These are phyloP conservation scores for Solanum ossicruentum DNA, from an alignment of 257 asterid species.

Conservation along the genomic window DNA sequence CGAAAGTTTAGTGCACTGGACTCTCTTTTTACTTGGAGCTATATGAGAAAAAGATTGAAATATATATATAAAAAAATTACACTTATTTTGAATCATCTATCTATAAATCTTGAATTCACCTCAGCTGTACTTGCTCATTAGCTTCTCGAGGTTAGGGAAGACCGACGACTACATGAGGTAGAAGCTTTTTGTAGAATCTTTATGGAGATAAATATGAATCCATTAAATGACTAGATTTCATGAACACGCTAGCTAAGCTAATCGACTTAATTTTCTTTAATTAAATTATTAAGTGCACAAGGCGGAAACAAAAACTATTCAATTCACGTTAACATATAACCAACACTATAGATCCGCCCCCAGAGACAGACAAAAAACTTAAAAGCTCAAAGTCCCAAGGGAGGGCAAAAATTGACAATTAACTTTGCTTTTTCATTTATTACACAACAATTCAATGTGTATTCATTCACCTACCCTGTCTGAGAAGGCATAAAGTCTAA, in stretches of 20 bases:
- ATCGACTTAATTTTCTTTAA: background rate
- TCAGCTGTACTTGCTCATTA: too few species aligned
- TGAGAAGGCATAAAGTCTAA: background rate
- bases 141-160: too few species aligned
- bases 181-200: background rate
- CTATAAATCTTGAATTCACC: too few species aligned
- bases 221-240: background rate
- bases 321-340: background rate
- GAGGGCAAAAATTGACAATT: background rate
- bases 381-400: background rate
- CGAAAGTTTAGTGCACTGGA: too few species aligned
- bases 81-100: too few species aligned
- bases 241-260: background rate
- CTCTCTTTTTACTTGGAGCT: too few species aligned
- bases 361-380: background rate
- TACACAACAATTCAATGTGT: background rate
- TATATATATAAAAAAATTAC: too few species aligned
- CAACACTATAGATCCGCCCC: background rate
- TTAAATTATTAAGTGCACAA: background rate
- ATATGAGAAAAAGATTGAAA: too few species aligned
- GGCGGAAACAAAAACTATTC: background rate
- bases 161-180: too few species aligned
- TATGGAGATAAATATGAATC: background rate
- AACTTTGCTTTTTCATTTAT: background rate
- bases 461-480: background rate